Conservation (phyloP, 106 monocot species). For the Allium sativum region DNA sequence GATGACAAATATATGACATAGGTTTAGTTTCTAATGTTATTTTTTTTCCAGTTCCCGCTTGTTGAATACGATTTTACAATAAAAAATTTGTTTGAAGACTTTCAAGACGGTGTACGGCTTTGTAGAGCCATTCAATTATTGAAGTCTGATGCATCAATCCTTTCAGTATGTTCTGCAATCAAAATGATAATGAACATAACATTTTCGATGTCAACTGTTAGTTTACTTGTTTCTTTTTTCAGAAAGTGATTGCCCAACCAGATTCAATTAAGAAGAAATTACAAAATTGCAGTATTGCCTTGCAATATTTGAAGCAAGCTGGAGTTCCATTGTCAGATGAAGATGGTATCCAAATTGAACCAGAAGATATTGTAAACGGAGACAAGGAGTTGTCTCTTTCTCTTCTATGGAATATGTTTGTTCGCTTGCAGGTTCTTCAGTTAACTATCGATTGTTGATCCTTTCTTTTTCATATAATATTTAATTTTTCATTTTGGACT, state of each 20-base stretch:
- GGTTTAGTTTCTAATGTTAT: not conserved
- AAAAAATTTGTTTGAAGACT: constrained; percentile 42
- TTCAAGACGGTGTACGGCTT: constrained; percentile 60
- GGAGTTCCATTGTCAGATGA: constrained; percentile 35
- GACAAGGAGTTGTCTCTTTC: constrained; percentile 47
- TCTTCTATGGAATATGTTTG: constrained; percentile 51
- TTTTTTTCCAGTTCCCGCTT: constrained; percentile 23
- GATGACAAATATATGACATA: no score
- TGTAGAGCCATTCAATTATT: constrained; percentile 55
- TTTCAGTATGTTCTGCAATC: constrained; percentile 23
- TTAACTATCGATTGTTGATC: not conserved
- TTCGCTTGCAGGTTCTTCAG: constrained; percentile 41
- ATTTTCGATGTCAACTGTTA: not conserved
- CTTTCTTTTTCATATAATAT: no score
- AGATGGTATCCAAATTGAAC: constrained; percentile 29
- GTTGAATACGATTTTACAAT: constrained; percentile 42
- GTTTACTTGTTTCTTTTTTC: not conserved
- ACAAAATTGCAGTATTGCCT: constrained; percentile 39
- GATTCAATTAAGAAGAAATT: constrained; percentile 43
- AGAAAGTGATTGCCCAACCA: constrained; percentile 44
- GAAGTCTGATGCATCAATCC: constrained; percentile 28
- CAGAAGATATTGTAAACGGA: constrained; percentile 46
- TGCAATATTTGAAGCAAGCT: constrained; percentile 30
- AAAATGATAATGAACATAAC: not conserved
- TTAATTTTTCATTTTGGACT: no score